These are phyloP conservation scores for Zoysia matrella DNA, from an alignment of 202 grass and related monocot genomes.

Conservation along the genomic window DNA sequence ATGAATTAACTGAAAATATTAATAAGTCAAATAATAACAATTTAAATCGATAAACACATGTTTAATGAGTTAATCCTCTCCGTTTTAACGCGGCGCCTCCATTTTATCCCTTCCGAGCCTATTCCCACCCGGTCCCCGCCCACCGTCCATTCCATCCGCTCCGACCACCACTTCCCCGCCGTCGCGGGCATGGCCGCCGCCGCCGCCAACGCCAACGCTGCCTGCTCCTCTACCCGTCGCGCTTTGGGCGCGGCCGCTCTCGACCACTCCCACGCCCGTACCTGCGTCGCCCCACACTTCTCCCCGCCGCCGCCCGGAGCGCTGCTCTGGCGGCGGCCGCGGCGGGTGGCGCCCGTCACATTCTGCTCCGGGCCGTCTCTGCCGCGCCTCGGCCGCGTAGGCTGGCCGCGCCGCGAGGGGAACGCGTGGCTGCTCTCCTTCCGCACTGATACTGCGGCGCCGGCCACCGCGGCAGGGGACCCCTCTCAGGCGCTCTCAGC, in stretches of 20 bases:
- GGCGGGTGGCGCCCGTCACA: slow-evolving; percentile 36
- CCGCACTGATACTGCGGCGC: slow-evolving; percentile 24
- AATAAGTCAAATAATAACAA: background rate
- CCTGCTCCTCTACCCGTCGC: background rate
- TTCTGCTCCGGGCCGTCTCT: slow-evolving; percentile 74
- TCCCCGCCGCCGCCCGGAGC: background rate
- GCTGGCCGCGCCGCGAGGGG: slow-evolving; percentile 72
- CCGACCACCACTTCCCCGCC: background rate
- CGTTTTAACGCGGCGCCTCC: background rate
- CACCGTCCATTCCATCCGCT: slow-evolving; percentile 27
- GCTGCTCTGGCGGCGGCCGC: slow-evolving; percentile 17
- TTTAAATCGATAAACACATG: background rate
- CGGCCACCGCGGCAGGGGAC: slow-evolving; percentile 19
- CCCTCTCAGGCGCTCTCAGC: slow-evolving; percentile 65
- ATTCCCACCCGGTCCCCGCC: background rate
- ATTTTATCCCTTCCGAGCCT: slow-evolving; percentile 19
- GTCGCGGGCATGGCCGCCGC: slow-evolving; percentile 7
- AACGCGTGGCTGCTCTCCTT: slow-evolving; percentile 76
- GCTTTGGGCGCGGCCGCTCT: background rate
- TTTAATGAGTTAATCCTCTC: background rate
- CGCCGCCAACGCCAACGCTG: background rate
- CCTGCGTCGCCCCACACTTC: background rate
- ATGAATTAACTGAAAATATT: background rate
- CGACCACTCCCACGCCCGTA: slow-evolving; percentile 14
- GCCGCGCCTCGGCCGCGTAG: slow-evolving; percentile 61